Evolutionary conservation across 192 early-diverging fungal species (phyloP), one percentile per base, ranked within the genome.

Genomic region (Gaertneriomyces sp.): DNA sequence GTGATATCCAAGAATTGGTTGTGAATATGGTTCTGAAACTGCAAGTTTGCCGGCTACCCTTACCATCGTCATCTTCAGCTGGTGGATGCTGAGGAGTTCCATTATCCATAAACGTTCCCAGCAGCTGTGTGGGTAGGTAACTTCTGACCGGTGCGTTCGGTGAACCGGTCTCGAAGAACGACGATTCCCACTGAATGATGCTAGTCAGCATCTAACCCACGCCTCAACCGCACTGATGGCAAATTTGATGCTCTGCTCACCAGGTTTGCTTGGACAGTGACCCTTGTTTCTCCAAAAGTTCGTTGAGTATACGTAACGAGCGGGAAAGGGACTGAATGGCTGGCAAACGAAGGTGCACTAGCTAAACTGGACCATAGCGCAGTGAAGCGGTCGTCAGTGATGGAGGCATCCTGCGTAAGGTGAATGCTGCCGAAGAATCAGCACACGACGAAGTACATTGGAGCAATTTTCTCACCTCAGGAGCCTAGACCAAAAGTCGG

Each of bases 101-200:
- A 20, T 42, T 55, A 17, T 55, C 19, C 11, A 64, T 16, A 45
- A 52, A 56, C 41, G 71, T 73, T 14, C 71, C 71, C 7, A 62
- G 39, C 40, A 68, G 68, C 3, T 8, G 9, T 12, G 71, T 73
- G 33, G 60, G 20, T 17, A 73, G 61, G 60, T 62, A 73, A n/a
- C 52, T 11, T 16, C 12, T 25, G 44, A 73, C 43, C 12, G 51
- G 17, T 17, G 39, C 41, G 19, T 49, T 47, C 43, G 7, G 45
- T 17, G 59, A 62, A 7, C 71, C 71, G 14, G 60, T 68, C 46
- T 73, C 71, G 45, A 62, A 66, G 14, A 53, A n/a, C 17, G 12
- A 68, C 0, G 45, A 56, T 40, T 68, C 65, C 71, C 71, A 73
- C 64, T 69, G 43, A 8, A 45, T 20, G 53, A 7, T 16, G 4